phyloP scores from a whole-genome alignment of 805 yeast genomes.

The Sugiyamaella valdiviana region DNA sequence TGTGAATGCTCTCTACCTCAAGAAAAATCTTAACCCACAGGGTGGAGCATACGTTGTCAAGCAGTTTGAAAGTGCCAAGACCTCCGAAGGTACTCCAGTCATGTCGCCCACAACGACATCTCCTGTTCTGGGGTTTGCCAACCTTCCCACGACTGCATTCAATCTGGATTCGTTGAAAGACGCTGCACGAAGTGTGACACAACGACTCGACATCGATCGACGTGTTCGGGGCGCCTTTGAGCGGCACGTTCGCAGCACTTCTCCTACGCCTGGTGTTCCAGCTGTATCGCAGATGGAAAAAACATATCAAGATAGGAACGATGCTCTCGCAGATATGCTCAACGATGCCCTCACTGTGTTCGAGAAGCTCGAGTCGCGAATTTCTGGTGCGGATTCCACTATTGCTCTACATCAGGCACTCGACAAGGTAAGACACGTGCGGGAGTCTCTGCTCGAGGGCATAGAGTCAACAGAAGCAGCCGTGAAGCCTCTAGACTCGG shows the following conservation, averaged over 20 bases:
- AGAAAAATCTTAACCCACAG: slow-evolving; percentile 15
- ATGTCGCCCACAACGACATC: slow-evolving; percentile 7
- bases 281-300: background rate
- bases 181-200: slow-evolving; percentile 19
- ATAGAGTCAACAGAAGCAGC: background rate
- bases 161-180: slow-evolving; percentile 12
- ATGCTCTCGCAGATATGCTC: slow-evolving; percentile 9
- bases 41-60: slow-evolving; percentile 20
- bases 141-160: background rate
- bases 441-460: slow-evolving; percentile 11
- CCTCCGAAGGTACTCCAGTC: background rate
- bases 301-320: slow-evolving; percentile 1
- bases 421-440: slow-evolving; percentile 10
- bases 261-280: background rate
- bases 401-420: slow-evolving; percentile 5
- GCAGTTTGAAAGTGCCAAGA: slow-evolving; percentile 13
- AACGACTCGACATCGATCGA: slow-evolving; percentile 14
- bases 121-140: slow-evolving; percentile 4
- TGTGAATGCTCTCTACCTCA: slow-evolving; percentile 22
- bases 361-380: background rate
- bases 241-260: background rate
- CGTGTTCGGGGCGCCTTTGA: slow-evolving; percentile 1
- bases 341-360: slow-evolving; percentile 9
- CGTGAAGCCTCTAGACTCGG: background rate
- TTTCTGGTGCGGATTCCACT: slow-evolving; percentile 2